Percentiles rank a stretch among this genome's conserved stretches.
Evolutionary conservation across 163 green algal genomes (phyloP).

Genomic region (Scenedesmus sp.): DNA sequence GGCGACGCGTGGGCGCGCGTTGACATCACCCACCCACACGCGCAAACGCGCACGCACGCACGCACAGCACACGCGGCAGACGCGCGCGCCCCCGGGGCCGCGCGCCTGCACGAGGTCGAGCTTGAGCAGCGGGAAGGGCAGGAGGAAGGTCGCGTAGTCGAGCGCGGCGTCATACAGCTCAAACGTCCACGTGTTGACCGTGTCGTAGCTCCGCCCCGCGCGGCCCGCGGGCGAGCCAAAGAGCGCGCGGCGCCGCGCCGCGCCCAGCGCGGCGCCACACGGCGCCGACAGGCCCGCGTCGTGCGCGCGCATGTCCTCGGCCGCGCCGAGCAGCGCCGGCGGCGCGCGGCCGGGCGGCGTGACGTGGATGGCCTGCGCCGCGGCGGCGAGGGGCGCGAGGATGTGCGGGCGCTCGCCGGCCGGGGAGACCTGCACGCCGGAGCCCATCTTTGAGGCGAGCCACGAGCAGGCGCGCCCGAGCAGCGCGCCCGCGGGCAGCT

Average conservation of each 20-base stretch:
- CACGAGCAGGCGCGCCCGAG: conserved; percentile 9
- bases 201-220: conserved; percentile 21
- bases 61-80: background rate
- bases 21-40: background rate
- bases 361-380: conserved; percentile 27
- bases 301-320: conserved; percentile 28
- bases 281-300: conserved; percentile 1
- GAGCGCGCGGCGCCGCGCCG: background rate
- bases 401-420: conserved; percentile 19
- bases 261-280: conserved; percentile 3
- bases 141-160: conserved; percentile 24
- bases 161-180: conserved; percentile 29
- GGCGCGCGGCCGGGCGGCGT: conserved; percentile 2
- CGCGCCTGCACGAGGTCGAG: conserved; percentile 26
- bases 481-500: conserved; percentile 25
- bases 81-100: background rate
- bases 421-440: conserved; percentile 13
- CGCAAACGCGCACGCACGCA: background rate
- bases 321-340: background rate
- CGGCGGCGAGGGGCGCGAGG: conserved; percentile 16
- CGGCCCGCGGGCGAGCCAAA: conserved; percentile 1
- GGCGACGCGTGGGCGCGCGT: background rate
- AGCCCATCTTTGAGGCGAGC: conserved; percentile 26
- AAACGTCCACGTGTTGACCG: conserved; percentile 40
- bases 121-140: conserved; percentile 40